phyloP scores from a whole-genome alignment of 805 yeast genomes.

The Ogataea pignaliae region DNA sequence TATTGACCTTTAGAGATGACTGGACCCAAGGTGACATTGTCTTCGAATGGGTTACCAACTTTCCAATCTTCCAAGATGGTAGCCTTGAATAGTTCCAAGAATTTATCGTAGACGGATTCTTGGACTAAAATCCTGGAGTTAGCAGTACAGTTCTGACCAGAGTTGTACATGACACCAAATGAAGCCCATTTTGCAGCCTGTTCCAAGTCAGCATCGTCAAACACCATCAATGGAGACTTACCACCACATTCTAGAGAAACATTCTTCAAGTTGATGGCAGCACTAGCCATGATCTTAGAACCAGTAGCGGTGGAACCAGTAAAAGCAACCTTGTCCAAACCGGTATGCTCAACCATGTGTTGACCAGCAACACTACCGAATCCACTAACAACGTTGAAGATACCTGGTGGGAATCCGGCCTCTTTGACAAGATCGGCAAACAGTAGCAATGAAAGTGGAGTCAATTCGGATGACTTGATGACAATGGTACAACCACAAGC shows the following conservation, averaged over 20 bases:
- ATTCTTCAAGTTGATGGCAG: constrained; percentile 56
- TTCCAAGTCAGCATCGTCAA: constrained; percentile 59
- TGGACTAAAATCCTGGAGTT: constrained; percentile 60
- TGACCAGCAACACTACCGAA: constrained; percentile 68
- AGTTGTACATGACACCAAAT: constrained; percentile 57
- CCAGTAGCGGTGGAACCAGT: constrained; percentile 71
- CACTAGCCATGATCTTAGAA: constrained; percentile 54
- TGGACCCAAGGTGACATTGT: constrained; percentile 52
- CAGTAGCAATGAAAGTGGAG: constrained; percentile 65
- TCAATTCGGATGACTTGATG: constrained; percentile 70
- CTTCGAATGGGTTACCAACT: constrained; percentile 52
- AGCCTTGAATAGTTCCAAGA: constrained; percentile 38
- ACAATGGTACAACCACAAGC: constrained; percentile 75
- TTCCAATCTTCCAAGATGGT: constrained; percentile 46
- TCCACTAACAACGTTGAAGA: constrained; percentile 67
- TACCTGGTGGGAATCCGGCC: constrained; percentile 78
- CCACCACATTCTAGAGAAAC: constrained; percentile 73
- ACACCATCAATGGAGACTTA: constrained; percentile 59
- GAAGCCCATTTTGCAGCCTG: constrained; percentile 69
- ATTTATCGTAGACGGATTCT: constrained; percentile 51
- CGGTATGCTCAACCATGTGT: constrained; percentile 56
- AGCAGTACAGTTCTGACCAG: constrained; percentile 68
- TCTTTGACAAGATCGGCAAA: constrained; percentile 53
- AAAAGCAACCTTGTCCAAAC: constrained; percentile 55
- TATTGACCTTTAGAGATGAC: constrained; percentile 53